These are phyloP conservation scores for Cytospora mali DNA, from an alignment of 2,329 filamentous ascomycete genomes.

Conservation along the genomic window DNA sequence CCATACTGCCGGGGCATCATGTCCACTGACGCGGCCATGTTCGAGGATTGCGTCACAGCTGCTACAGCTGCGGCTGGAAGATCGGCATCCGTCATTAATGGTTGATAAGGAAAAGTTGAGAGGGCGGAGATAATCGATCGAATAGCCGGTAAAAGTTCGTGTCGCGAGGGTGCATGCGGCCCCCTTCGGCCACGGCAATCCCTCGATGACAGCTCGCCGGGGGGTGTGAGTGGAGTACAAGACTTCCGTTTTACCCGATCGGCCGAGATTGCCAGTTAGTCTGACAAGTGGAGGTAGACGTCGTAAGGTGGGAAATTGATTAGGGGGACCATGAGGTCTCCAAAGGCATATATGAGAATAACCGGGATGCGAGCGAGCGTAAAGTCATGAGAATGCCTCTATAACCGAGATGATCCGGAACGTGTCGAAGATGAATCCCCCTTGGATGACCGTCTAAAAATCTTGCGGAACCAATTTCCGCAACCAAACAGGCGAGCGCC, in stretches of 20 bases:
- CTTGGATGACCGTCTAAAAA: conserved; percentile 23
- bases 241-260: conserved; percentile 8
- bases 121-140: background rate
- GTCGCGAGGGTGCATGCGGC: background rate
- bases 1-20: background rate
- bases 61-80: background rate
- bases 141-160: background rate
- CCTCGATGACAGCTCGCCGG: background rate
- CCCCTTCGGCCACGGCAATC: background rate
- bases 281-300: conserved; percentile 14
- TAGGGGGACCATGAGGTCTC: conserved; percentile 27
- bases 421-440: conserved; percentile 26
- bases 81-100: background rate
- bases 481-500: conserved; percentile 20
- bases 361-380: conserved; percentile 29
- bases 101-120: background rate
- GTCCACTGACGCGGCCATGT: background rate
- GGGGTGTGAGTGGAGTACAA: background rate
- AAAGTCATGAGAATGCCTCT: conserved; percentile 30
- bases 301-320: conserved; percentile 27
- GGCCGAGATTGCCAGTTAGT: background rate
- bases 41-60: background rate
- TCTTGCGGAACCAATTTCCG: conserved; percentile 16
- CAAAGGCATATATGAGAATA: conserved; percentile 30
- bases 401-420: conserved; percentile 28